Percentiles rank a stretch among this genome's conserved stretches.
Evolutionary conservation across 2,329 filamentous ascomycete genomes (phyloP).

Genomic region (Pseudohalonectria lignicola): DNA sequence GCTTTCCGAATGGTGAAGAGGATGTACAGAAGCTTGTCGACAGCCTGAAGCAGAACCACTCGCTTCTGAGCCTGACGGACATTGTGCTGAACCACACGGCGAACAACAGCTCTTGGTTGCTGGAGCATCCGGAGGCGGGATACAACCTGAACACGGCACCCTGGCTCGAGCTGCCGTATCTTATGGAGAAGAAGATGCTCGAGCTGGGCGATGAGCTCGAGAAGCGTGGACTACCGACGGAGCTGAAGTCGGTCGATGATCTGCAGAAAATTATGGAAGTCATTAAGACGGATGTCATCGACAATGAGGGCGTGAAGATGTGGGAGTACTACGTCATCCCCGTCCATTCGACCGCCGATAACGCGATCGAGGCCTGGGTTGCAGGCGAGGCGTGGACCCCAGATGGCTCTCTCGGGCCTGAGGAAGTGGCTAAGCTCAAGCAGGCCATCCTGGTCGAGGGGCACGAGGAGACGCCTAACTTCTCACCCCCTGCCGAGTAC

Average conservation of each 20-base stretch:
- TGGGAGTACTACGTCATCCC: slow-evolving; percentile 93
- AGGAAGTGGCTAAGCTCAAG: slow-evolving; percentile 36
- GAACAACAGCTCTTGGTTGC: slow-evolving; percentile 87
- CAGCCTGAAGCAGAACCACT: slow-evolving; percentile 76
- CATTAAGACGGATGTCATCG: slow-evolving; percentile 71
- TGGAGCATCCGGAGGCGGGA: slow-evolving; percentile 88
- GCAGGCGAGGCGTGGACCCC: slow-evolving; percentile 45
- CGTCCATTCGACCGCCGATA: slow-evolving; percentile 59
- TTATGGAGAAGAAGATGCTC: slow-evolving; percentile 52
- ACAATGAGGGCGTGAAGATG: slow-evolving; percentile 54
- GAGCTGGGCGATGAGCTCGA: slow-evolving; percentile 69
- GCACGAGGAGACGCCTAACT: no score
- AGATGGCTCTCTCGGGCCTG: slow-evolving; percentile 24
- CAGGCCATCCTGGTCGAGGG: slow-evolving; percentile 33
- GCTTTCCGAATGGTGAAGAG: slow-evolving; percentile 76
- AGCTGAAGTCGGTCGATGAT: slow-evolving; percentile 60
- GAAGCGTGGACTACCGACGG: slow-evolving; percentile 62
- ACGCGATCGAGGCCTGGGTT: slow-evolving; percentile 62
- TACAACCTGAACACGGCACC: slow-evolving; percentile 92
- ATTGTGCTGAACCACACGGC: slow-evolving; percentile 98
- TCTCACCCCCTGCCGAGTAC: no score
- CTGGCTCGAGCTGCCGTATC: slow-evolving; percentile 54
- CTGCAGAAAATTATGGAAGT: slow-evolving; percentile 72
- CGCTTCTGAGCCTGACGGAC: slow-evolving; percentile 80
- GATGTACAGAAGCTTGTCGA: slow-evolving; percentile 69